Percentiles rank a stretch among this genome's conserved stretches.
Evolutionary conservation across 768 basidiomycete genomes (phyloP).

Genomic region (Kwoniella bestiolae): DNA sequence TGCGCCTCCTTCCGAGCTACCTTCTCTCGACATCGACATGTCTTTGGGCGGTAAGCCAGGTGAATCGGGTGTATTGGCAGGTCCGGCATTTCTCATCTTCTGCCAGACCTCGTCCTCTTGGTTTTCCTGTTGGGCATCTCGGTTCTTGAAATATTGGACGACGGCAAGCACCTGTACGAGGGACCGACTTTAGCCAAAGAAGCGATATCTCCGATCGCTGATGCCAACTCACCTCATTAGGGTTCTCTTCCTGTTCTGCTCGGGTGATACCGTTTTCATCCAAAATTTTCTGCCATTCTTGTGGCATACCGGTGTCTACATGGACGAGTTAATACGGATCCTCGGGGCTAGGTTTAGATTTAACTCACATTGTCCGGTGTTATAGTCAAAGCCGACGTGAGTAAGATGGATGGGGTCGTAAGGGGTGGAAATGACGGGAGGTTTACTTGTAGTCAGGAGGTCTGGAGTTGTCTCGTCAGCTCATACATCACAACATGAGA

Average conservation of each 20-base stretch:
- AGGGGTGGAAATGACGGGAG: slow-evolving; percentile 87
- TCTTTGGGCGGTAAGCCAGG: slow-evolving; percentile 32
- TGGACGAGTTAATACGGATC: not conserved
- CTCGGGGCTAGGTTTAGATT: not conserved
- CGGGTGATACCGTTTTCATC: slow-evolving; percentile 90
- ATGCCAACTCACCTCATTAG: slow-evolving; percentile 78
- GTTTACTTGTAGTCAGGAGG: slow-evolving; percentile 54
- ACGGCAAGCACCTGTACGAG: slow-evolving; percentile 72
- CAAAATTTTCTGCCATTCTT: slow-evolving; percentile 97
- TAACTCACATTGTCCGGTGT: slow-evolving; percentile 80
- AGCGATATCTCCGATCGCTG: too few species aligned
- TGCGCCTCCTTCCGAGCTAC: slow-evolving; percentile 36
- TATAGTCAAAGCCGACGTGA: slow-evolving; percentile 98
- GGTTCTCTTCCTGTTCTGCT: slow-evolving; percentile 94
- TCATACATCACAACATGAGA: too few species aligned
- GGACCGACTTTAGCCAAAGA: not conserved
- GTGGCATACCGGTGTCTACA: slow-evolving; percentile 74
- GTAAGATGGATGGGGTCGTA: slow-evolving; percentile 99
- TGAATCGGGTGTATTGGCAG: slow-evolving; percentile 21
- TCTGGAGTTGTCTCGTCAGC: slow-evolving; percentile 32
- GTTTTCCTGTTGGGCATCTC: slow-evolving; percentile 62
- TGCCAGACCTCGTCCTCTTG: slow-evolving; percentile 62
- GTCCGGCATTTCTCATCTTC: slow-evolving; percentile 46
- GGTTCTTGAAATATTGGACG: slow-evolving; percentile 95
- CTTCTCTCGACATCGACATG: slow-evolving; percentile 47